Evolutionary conservation across 352 stramenopile genomes (phyloP), one percentile per base, ranked within the genome.

Genomic region (Phytopythium cucurbitacearum): DNA sequence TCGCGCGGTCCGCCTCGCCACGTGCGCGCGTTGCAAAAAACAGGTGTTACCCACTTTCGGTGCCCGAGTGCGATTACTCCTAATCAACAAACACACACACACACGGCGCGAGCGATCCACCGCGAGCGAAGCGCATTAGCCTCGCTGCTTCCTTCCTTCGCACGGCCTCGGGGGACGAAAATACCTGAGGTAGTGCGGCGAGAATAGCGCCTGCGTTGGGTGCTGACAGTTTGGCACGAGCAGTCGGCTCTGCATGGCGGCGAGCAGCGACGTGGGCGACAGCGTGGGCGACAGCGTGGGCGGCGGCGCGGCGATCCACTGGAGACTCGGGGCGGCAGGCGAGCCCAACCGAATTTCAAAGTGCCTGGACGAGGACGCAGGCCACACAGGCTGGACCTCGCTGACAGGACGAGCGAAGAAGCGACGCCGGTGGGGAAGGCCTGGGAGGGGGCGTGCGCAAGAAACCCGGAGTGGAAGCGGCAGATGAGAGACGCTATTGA

Each of bases 11-110:
- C n/a, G 21, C 40, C 21, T 41, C n/a, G 12, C 16, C n/a, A 37
- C 38, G 4, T 12, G 33, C 28, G 42, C 15, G 15, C n/a, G 33
- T 56, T 49, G 35, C 15, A 42, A 36, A 56, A 42, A 37, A 11
- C 36, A 10, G 11, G 34, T 21, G 38, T 12, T 21, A 50, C 59
- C 7, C 51, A 82, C 72, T 68, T 82, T 82, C 58, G 68, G 56
- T 58, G 68, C 68, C 5, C 65, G 61, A 15, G 68, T 77, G 36
- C 68, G 61, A 47, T 77, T 77, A 51, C 64, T 77, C 41, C 61
- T 68, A 46, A 1, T 3, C 11, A 12, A n/a, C 2, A 41, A 37
- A 15, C 12, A 48, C 40, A 4, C 12, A 37, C n/a, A 28, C 21
- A 28, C 21, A 28, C 21, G 21, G 21, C 21, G 21, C 21, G 21